Percentiles rank a stretch among this genome's conserved stretches.
phyloP scores from a whole-genome alignment of 352 stramenopile genomes.

The Thalassiosira mediterranea region DNA sequence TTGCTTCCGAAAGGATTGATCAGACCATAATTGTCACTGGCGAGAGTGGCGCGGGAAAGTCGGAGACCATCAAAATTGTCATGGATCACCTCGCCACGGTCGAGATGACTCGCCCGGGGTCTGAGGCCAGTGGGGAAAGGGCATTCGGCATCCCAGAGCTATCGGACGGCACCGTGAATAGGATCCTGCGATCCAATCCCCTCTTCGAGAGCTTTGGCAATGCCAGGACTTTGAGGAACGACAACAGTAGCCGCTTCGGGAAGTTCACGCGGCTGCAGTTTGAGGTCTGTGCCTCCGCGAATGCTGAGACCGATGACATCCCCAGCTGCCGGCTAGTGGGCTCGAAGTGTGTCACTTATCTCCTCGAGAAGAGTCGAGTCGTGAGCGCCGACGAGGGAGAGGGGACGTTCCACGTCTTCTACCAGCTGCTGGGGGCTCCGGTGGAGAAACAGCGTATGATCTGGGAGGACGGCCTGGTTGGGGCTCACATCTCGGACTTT shows the following conservation, averaged over 20 bases:
- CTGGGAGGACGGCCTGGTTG: slow-evolving; percentile 72
- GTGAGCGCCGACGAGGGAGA: slow-evolving; percentile 93
- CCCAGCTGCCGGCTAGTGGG: slow-evolving; percentile 66
- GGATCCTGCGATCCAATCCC: slow-evolving; percentile 75
- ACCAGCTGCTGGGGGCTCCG: slow-evolving; percentile 87
- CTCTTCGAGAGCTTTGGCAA: slow-evolving; percentile 93
- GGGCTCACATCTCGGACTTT: slow-evolving; percentile 64
- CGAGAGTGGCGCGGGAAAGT: slow-evolving; percentile 93
- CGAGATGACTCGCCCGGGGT: too few relatives aligned
- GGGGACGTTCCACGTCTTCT: slow-evolving; percentile 98
- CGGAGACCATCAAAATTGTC: slow-evolving; percentile 95
- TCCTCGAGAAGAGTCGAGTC: slow-evolving; percentile 95
- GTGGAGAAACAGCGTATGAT: slow-evolving; percentile 73
- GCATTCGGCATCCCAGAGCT: too few relatives aligned
- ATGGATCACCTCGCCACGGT: slow-evolving; percentile 93
- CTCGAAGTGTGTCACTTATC: slow-evolving; percentile 88
- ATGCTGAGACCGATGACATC: slow-evolving; percentile 36
- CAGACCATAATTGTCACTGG: slow-evolving; percentile 93
- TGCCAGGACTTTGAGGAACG: slow-evolving; percentile 94
- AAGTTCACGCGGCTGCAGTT: slow-evolving; percentile 96
- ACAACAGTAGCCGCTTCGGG: slow-evolving; percentile 95
- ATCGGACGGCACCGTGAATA: slow-evolving; percentile 85
- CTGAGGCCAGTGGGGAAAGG: too few relatives aligned
- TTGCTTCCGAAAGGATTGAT: slow-evolving; percentile 63
- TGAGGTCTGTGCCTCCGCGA: slow-evolving; percentile 74